phyloP scores from a whole-genome alignment of 2,329 filamentous ascomycete species.

The Thielaviopsis punctulata region DNA sequence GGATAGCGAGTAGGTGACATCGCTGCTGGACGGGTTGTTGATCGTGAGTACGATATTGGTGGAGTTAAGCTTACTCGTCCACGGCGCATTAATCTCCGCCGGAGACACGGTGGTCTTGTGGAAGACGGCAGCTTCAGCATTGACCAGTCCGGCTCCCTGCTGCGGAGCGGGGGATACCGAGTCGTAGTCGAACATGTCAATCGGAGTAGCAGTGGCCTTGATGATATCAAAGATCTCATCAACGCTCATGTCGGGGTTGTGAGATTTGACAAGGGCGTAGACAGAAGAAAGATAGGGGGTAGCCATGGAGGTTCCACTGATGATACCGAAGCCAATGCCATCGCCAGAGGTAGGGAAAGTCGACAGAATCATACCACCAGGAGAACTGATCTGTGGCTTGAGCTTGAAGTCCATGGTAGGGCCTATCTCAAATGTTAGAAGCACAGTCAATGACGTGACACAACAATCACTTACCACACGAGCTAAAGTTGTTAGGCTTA shows the following conservation, averaged over 20 bases:
- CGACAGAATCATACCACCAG: slow-evolving; percentile 20
- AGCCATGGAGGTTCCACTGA: slow-evolving; percentile 23
- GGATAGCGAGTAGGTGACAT: not conserved
- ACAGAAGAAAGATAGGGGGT: slow-evolving; percentile 20
- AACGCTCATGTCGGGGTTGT: slow-evolving; percentile 16
- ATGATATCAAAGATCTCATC: slow-evolving; percentile 18
- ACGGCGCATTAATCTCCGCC: not conserved
- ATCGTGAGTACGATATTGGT: not conserved
- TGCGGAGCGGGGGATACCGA: slow-evolving; percentile 18
- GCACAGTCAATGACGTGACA: not conserved
- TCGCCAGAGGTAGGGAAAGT: slow-evolving; percentile 15
- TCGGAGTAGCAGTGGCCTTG: slow-evolving; percentile 17
- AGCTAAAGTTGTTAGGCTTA: slow-evolving; percentile 11
- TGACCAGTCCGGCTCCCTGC: slow-evolving; percentile 21
- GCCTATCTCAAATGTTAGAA: not conserved
- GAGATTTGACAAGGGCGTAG: slow-evolving; percentile 21
- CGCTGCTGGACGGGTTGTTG: slow-evolving; percentile 2
- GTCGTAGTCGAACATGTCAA: slow-evolving; percentile 16
- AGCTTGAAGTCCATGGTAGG: slow-evolving; percentile 15
- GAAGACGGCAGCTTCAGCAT: slow-evolving; percentile 17
- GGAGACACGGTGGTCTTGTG: not conserved
- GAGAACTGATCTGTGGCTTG: slow-evolving; percentile 19
- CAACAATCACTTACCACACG: slow-evolving; percentile 1
- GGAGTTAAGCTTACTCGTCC: not conserved
- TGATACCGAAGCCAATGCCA: slow-evolving; percentile 18